Evolutionary conservation across 164 flowering plant genomes (phyloP).

Genomic region (Umbilicus rupestris): DNA sequence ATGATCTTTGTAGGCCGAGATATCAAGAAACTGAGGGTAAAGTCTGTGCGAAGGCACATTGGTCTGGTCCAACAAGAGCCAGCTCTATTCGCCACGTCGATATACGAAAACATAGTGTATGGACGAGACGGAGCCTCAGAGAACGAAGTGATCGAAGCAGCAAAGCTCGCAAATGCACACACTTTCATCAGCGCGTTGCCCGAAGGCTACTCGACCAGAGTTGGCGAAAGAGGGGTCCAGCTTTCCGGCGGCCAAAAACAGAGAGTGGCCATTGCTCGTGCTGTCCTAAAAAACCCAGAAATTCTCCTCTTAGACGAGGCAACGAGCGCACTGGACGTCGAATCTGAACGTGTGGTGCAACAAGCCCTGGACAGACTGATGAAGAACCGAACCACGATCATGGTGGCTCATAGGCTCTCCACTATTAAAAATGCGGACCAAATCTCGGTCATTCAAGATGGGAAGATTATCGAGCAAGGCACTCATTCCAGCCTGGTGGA

Average conservation of each 20-base stretch:
- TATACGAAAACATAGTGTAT: slow-evolving; percentile 82
- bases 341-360: slow-evolving; percentile 84
- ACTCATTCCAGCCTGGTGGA: slow-evolving; percentile 53
- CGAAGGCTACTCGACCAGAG: slow-evolving; percentile 83
- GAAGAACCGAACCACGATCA: slow-evolving; percentile 70
- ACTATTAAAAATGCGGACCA: slow-evolving; percentile 81
- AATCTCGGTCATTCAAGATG: slow-evolving; percentile 78
- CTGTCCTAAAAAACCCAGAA: slow-evolving; percentile 82
- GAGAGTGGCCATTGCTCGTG: slow-evolving; percentile 88
- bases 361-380: slow-evolving; percentile 75
- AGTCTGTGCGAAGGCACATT: slow-evolving; percentile 69
- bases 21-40: slow-evolving; percentile 63
- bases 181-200: slow-evolving; percentile 80
- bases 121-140: slow-evolving; percentile 91
- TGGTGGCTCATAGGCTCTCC: slow-evolving; percentile 92
- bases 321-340: slow-evolving; percentile 89
- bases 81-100: slow-evolving; percentile 83
- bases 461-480: slow-evolving; percentile 86
- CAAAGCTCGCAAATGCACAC: slow-evolving; percentile 88
- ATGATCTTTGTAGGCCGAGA: slow-evolving; percentile 51
- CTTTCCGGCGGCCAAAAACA: slow-evolving; percentile 96
- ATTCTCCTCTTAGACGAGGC: slow-evolving; percentile 87
- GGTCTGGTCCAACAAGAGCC: slow-evolving; percentile 98
- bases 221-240: slow-evolving; percentile 92
- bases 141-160: slow-evolving; percentile 79